Evolutionary conservation across 2,329 filamentous ascomycete species (phyloP), one percentile per base, ranked within the genome.

Genomic region (Plenodomus biglobosus): DNA sequence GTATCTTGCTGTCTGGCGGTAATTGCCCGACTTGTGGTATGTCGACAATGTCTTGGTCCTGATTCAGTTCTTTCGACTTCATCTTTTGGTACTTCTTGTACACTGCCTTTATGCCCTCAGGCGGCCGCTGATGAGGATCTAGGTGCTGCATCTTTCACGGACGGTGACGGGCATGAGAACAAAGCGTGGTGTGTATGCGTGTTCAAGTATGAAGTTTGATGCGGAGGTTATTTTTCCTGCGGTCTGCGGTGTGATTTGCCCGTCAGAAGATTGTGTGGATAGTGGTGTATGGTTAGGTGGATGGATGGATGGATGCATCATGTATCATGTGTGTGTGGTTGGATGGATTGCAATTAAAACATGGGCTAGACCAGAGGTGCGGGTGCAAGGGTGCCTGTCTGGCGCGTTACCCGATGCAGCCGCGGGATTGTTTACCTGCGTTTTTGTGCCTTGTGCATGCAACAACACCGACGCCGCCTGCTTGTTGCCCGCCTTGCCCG

Each of bases 81-180:
- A 83, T 77, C 55, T 81, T 86, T 19, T 86, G 84, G 59, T 86
- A 90, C 36, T 75, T 75, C 70, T 96, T 96, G 82, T 90, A 96
- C 44, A 84, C 75, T 38, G 80, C 75, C 52, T 85, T 84, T 57
- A 96, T 77, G 41, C 77, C 71, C 11, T 85, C 82, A 2, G 91
- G 88, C 1, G 91, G 89, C 60, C 85, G 85, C 70, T 90, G 84
- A 68, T 92, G 84, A 21, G 91, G 86, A 71, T 95, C 87, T 2
- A 92, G 76, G 32, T 53, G 20, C 20, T 58, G 46, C 64, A 66
- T 69, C 3, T 40, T 37, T 21, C 22, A 24, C 22, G 5, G n/a
- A n/a, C n/a, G n/a, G n/a, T n/a, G n/a, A n/a, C n/a, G n/a, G n/a
- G n/a, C n/a, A n/a, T n/a, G n/a, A n/a, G n/a, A n/a, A n/a, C n/a